Percentiles rank a stretch among this genome's conserved stretches.
These are phyloP conservation scores for Citrus trifoliata DNA, from an alignment of 345 rosid genomes.

Conservation along the genomic window DNA sequence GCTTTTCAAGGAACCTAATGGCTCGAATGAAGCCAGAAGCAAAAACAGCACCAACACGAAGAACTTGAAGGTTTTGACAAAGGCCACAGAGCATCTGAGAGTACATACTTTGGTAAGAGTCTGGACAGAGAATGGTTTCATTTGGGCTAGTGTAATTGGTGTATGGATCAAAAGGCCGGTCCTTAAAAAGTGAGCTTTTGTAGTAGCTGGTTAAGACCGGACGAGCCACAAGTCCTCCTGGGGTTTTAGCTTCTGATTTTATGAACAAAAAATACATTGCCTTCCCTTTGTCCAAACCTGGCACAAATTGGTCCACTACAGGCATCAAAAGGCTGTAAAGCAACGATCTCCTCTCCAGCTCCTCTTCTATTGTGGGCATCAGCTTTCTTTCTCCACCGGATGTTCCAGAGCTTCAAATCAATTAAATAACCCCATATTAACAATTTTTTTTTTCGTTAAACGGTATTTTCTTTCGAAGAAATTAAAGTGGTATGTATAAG, in stretches of 20 bases:
- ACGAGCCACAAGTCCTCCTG: constrained; percentile 52
- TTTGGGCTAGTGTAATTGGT: constrained; percentile 56
- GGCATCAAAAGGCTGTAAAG: constrained; percentile 57
- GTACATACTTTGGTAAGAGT: constrained; percentile 59
- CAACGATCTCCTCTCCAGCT: constrained; percentile 40
- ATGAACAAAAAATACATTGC: constrained; percentile 62
- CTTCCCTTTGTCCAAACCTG: constrained; percentile 49
- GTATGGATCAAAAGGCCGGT: constrained; percentile 47
- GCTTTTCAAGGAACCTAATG: constrained; percentile 47
- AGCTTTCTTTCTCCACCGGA: constrained; percentile 60
- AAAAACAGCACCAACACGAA: constrained; percentile 57
- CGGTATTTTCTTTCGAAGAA: background rate
- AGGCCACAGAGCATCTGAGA: constrained; percentile 62
- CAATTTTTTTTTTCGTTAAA: no score
- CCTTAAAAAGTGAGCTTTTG: constrained; percentile 51
- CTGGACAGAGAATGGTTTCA: constrained; percentile 51
- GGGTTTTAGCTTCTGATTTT: constrained; percentile 59
- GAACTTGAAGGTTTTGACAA: constrained; percentile 39
- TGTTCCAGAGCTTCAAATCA: constrained; percentile 46
- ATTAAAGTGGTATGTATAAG: background rate
- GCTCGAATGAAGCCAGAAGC: constrained; percentile 65
- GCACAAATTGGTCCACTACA: constrained; percentile 45
- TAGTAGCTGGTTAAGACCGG: constrained; percentile 61
- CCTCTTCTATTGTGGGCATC: constrained; percentile 61
- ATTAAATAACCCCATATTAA: background rate